Conservation (phyloP, 257 asterid species). For the Solanum okadae region DNA sequence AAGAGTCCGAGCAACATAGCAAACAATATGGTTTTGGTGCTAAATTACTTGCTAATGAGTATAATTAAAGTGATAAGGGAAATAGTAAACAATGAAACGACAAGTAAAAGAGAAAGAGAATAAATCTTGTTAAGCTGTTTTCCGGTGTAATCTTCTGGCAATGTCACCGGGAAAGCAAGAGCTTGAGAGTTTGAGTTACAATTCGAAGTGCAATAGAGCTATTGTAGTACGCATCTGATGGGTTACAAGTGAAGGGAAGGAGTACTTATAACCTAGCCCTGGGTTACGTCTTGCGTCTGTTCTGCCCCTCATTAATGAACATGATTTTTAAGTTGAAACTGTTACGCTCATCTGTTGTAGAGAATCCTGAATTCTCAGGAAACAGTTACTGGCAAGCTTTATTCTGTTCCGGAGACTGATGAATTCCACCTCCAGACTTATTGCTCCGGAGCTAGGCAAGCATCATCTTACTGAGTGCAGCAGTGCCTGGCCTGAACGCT, state of each 20-base stretch:
- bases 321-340: not conserved
- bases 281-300: not conserved
- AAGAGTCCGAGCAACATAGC: not conserved
- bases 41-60: not conserved
- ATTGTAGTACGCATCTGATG: not conserved
- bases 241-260: not conserved
- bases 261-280: not conserved
- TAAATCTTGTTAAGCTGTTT: not conserved
- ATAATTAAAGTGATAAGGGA: not conserved
- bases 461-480: not conserved
- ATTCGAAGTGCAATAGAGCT: not conserved
- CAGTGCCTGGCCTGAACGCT: no score
- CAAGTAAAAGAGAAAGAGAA: not conserved
- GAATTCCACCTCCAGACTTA: not conserved
- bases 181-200: not conserved
- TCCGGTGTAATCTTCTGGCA: not conserved
- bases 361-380: not conserved
- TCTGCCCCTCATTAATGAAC: not conserved
- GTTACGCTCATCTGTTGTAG: not conserved
- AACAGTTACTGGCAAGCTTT: not conserved
- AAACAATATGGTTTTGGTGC: not conserved
- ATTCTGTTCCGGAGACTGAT: not conserved
- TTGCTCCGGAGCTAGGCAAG: not conserved
- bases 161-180: not conserved
- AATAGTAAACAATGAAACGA: not conserved